Evolutionary conservation across 2,329 filamentous ascomycete genomes (phyloP).

Genomic region (Hirsutella thompsonii): DNA sequence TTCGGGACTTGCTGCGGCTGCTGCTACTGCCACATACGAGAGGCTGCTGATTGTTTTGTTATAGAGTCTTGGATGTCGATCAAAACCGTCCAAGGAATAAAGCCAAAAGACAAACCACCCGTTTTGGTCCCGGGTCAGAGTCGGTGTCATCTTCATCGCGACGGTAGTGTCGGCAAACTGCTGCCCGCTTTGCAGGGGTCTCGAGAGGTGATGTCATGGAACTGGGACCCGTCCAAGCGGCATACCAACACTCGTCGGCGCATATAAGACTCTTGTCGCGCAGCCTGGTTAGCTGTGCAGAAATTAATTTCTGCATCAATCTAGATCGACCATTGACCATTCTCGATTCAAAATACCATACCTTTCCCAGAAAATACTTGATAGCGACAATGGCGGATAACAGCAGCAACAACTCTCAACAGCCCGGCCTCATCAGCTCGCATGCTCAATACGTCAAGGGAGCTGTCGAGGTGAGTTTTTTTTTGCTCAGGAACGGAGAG

Average conservation of each 20-base stretch:
- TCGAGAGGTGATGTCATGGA: background rate
- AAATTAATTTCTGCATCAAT: background rate
- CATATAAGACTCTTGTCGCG: background rate
- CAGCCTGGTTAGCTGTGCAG: background rate
- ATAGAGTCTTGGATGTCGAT: too few species aligned
- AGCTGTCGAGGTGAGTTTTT: slow-evolving; percentile 43
- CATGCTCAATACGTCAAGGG: slow-evolving; percentile 60
- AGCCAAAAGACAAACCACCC: too few species aligned
- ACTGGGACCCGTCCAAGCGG: background rate
- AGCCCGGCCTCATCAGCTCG: slow-evolving; percentile 47
- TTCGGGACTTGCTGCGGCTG: too few species aligned
- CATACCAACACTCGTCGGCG: too few species aligned
- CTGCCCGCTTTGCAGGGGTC: background rate
- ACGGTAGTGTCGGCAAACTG: background rate
- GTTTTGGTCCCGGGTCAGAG: too few species aligned
- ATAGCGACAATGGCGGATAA: slow-evolving; percentile 13
- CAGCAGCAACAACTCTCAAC: slow-evolving; percentile 21
- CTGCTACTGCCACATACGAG: too few species aligned
- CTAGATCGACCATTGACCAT: background rate
- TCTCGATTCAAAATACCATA: background rate
- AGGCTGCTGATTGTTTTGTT: too few species aligned
- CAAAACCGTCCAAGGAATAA: too few species aligned
- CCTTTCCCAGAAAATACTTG: background rate
- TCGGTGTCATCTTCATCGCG: background rate
- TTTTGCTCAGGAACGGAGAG: too few species aligned